Base-by-base conservation (phyloP, 2,329 filamentous ascomycete genomes). In the Fusarium pseudograminearum region DNA sequence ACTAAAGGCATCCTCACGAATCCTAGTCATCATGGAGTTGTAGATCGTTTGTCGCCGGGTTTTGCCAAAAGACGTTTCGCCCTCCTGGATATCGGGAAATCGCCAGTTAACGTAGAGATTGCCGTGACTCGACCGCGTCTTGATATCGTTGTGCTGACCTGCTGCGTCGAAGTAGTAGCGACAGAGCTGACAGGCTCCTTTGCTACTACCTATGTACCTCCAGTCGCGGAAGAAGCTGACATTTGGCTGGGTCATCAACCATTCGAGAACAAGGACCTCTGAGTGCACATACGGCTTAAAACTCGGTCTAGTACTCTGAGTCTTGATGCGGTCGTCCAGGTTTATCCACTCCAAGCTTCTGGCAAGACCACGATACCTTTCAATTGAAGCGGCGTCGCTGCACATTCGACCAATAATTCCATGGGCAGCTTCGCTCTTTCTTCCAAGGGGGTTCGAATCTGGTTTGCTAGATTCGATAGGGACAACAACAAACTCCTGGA, bases 31-130 rank as follows among this genome's bases (percentile, higher is more conserved):
- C 65, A 81, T 75, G 1, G 57, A 59, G 38, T 76, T 74, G 12
- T 76, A 63, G 1, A 79, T 65, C 0, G 47, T 55, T 50, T 74
- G 71, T 18, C 72, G 71, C 4, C 45, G 47, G 34, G 16, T 44
- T 10, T n/a, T 59, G 1, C 55, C 66, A 3, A 34, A 40, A 5
- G 45, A 16, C 0, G 56, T 71, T 7, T 74, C 61, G 2, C 55
- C 30, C 3, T 58, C 52, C 18, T 53, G 69, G 5, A 80, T 63
- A n/a, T 82, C 79, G 0, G 81, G 80, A 3, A 76, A 70, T 1
- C 77, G 67, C 81, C 81, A 83, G 42, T 73, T 76, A 18, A 52
- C n/a, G 41, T 83, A 83, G 1, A 83, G 46, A 7, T 83, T 83
- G 0, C 72, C 62, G 44, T 82, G 80, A 0, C 76, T 68, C 4